A percentile compares a stretch with the other conserved stretches of the same genome.
phyloP scores from a whole-genome alignment of 495 filamentous ascomycete species.

The Xylaria intraflava region DNA sequence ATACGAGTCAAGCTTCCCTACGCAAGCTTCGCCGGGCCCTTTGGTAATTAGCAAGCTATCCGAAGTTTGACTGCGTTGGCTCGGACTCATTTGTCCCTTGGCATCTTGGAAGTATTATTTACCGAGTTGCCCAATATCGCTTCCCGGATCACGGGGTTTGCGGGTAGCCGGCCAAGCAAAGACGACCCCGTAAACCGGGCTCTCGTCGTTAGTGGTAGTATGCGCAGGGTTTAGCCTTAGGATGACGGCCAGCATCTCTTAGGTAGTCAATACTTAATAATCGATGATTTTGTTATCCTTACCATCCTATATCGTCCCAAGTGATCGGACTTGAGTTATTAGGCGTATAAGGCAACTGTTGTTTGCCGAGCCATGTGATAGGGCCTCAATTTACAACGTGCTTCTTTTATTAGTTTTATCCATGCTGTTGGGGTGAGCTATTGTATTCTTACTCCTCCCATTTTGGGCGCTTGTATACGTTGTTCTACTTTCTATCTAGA shows the following conservation, averaged over 20 bases:
- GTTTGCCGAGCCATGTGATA: too few relatives aligned
- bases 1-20: neutral
- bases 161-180: neutral
- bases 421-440: too few relatives aligned
- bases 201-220: slow-evolving; percentile 6
- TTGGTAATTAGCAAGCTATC: neutral
- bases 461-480: too few relatives aligned
- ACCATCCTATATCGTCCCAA: too few relatives aligned
- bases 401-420: too few relatives aligned
- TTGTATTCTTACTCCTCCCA: too few relatives aligned
- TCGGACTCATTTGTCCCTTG: neutral
- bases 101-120: neutral
- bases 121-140: neutral
- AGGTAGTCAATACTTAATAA: slow-evolving; percentile 6
- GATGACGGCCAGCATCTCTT: slow-evolving; percentile 3
- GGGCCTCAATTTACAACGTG: too few relatives aligned
- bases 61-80: neutral
- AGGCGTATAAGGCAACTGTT: too few relatives aligned
- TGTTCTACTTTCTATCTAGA: too few relatives aligned
- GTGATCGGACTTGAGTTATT: too few relatives aligned
- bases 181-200: neutral
- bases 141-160: neutral
- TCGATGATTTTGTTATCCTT: too few relatives aligned
- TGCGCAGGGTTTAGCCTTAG: slow-evolving; percentile 9
- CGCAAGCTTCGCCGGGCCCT: neutral